A percentile compares a stretch with the other conserved stretches of the same genome.
Conservation (phyloP, 2,329 filamentous ascomycete genomes). For the Diaporthe caulivora region DNA sequence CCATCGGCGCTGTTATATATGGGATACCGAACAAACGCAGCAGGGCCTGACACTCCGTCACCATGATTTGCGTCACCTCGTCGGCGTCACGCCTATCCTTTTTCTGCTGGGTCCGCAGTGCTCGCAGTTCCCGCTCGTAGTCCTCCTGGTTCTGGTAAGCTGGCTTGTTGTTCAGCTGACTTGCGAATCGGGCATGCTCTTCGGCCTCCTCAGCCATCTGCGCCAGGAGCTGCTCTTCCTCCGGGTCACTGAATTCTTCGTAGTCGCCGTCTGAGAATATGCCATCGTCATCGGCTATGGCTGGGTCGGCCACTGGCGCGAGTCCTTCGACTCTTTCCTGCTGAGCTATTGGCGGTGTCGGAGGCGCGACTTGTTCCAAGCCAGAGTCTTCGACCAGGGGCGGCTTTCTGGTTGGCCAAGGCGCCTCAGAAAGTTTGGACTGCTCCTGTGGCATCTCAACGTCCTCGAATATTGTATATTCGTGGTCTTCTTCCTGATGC, state of each 20-base stretch:
- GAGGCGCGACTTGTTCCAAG: constrained; percentile 44
- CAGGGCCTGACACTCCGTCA: constrained; percentile 92
- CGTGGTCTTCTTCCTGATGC: constrained; percentile 45
- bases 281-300: constrained; percentile 40
- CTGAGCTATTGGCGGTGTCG: constrained; percentile 41
- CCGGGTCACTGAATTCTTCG: constrained; percentile 84
- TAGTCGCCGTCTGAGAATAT: constrained; percentile 67
- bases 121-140: constrained; percentile 89
- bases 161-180: constrained; percentile 83
- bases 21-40: constrained; percentile 92
- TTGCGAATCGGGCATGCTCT: constrained; percentile 93
- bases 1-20: constrained; percentile 98
- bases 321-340: constrained; percentile 45
- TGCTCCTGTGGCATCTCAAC: constrained; percentile 43
- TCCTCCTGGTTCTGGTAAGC: constrained; percentile 78
- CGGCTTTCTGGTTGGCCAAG: constrained; percentile 45
- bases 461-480: constrained; percentile 48
- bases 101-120: constrained; percentile 92
- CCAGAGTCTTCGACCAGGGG: constrained; percentile 41
- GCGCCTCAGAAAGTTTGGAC: constrained; percentile 23
- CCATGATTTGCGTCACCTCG: constrained; percentile 96
- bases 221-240: constrained; percentile 89
- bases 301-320: constrained; percentile 36
- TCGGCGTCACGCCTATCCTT: constrained; percentile 96
- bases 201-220: constrained; percentile 92